phyloP scores from a whole-genome alignment of 2,329 filamentous ascomycete species.

The Bipolaris zeicola region DNA sequence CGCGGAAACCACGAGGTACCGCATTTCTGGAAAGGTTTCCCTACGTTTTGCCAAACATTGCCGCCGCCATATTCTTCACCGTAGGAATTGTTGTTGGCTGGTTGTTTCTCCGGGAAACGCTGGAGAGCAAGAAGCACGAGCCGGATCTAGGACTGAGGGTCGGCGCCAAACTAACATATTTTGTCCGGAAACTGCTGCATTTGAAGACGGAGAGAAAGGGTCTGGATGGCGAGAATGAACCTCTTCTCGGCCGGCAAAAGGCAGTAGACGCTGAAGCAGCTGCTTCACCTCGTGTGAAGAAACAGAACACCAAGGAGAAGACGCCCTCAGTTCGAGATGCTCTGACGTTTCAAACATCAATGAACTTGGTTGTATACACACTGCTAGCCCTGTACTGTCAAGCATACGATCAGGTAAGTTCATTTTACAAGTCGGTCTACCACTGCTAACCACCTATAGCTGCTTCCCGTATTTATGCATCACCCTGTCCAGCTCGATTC shows the following conservation, averaged over 20 bases:
- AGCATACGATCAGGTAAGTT: conserved; percentile 73
- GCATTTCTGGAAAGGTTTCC: conserved; percentile 77
- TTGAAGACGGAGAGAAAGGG: conserved; percentile 17
- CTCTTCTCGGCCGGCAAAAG: conserved; percentile 37
- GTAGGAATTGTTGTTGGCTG: conserved; percentile 74
- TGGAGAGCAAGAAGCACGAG: conserved; percentile 70
- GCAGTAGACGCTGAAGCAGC: conserved; percentile 22
- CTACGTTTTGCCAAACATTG: conserved; percentile 82
- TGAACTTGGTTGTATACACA: conserved; percentile 79
- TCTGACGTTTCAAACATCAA: conserved; percentile 72
- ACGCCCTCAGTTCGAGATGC: conserved; percentile 63
- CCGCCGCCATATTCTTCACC: conserved; percentile 76
- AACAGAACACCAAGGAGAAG: conserved; percentile 16
- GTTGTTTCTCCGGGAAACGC: conserved; percentile 85
- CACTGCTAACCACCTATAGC: conserved; percentile 34
- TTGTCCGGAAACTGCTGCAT: conserved; percentile 28
- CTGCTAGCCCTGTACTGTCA: conserved; percentile 81
- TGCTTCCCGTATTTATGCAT: conserved; percentile 87
- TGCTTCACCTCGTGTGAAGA: conserved; percentile 1
- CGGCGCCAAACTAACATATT: conserved; percentile 65
- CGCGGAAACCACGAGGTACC: conserved; percentile 66
- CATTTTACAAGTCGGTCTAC: neutral
- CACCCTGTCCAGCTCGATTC: conserved; percentile 63
- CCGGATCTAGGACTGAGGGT: conserved; percentile 77
- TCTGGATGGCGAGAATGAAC: conserved; percentile 32